Conservation (phyloP, 345 rosid species). For the Syzygium jambos region DNA sequence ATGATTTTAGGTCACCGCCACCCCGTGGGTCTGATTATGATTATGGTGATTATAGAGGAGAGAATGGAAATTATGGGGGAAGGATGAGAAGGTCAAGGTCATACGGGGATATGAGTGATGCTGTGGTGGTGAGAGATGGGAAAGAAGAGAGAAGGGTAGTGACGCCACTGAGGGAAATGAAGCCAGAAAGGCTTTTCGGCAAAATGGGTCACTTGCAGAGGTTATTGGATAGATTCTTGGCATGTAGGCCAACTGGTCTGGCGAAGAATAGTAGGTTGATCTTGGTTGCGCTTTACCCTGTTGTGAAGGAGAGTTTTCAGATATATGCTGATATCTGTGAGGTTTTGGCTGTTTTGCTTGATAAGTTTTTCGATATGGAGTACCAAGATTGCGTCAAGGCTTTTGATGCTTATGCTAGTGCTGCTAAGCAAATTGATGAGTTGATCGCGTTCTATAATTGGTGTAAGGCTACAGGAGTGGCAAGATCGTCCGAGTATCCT, state of each 20-base stretch:
- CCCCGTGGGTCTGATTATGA: constrained; percentile 33
- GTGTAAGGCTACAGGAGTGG: constrained; percentile 83
- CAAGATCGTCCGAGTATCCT: constrained; percentile 84
- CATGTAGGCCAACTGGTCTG: constrained; percentile 65
- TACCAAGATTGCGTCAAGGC: constrained; percentile 71
- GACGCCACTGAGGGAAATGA: constrained; percentile 76
- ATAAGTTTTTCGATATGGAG: constrained; percentile 81
- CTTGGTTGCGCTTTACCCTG: constrained; percentile 51
- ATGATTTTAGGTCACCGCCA: constrained; percentile 68
- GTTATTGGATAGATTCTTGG: constrained; percentile 62
- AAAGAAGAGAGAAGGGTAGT: constrained; percentile 49
- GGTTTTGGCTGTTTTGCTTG: constrained; percentile 73
- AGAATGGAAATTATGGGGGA: constrained; percentile 20
- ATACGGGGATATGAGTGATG: constrained; percentile 65
- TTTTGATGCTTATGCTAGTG: constrained; percentile 76
- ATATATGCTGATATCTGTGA: constrained; percentile 76
- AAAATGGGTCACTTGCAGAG: constrained; percentile 61
- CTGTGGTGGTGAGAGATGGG: constrained; percentile 36
- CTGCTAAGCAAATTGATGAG: constrained; percentile 86
- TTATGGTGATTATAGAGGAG: constrained; percentile 15
- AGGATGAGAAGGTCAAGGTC: constrained; percentile 58
- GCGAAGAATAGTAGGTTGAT: constrained; percentile 76
- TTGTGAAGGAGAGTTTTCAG: constrained; percentile 83
- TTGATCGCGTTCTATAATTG: constrained; percentile 60
- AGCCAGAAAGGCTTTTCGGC: constrained; percentile 60